Percentiles rank a stretch among this genome's conserved stretches.
These are phyloP conservation scores for Opeltia flavorubescens DNA, from an alignment of 495 filamentous ascomycete genomes.

Conservation along the genomic window DNA sequence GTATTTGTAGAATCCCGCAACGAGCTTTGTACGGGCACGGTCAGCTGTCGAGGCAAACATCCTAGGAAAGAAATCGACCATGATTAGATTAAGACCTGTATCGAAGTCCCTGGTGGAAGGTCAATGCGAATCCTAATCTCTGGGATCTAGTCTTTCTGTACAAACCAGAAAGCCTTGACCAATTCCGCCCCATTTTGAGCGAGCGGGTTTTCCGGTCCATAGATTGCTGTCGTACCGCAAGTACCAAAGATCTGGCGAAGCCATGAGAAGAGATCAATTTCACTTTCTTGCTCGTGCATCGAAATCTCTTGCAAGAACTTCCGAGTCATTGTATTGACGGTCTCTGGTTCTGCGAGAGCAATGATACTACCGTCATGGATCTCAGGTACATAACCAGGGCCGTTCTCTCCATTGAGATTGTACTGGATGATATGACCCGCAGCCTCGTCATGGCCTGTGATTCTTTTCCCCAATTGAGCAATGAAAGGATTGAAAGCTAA, in stretches of 20 bases:
- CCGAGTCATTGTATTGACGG: neutral
- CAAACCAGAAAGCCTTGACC: neutral
- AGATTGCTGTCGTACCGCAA: constrained; percentile 1
- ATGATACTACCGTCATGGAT: neutral
- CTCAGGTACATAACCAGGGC: neutral
- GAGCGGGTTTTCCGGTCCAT: constrained; percentile 3
- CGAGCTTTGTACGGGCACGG: neutral
- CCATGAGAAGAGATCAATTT: constrained; percentile 4
- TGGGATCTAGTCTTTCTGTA: neutral
- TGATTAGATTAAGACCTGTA: constrained; percentile 1
- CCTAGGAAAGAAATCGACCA: neutral
- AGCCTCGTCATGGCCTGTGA: constrained; percentile 6
- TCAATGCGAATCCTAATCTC: neutral
- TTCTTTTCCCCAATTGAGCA: constrained; percentile 6
- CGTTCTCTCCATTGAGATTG: constrained; percentile 3
- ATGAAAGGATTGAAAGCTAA: constrained; percentile 29
- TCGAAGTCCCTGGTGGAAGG: constrained; percentile 2
- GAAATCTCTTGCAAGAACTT: neutral
- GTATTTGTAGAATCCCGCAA: neutral
- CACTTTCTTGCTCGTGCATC: neutral
- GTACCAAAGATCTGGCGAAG: neutral
- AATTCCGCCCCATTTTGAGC: neutral
- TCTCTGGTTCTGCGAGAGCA: neutral
- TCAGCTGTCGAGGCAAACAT: neutral
- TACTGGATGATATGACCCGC: constrained; percentile 4